Base-by-base conservation (phyloP, 2,329 filamentous ascomycete genomes). In the Neophaeococcomyces mojaviensis region DNA sequence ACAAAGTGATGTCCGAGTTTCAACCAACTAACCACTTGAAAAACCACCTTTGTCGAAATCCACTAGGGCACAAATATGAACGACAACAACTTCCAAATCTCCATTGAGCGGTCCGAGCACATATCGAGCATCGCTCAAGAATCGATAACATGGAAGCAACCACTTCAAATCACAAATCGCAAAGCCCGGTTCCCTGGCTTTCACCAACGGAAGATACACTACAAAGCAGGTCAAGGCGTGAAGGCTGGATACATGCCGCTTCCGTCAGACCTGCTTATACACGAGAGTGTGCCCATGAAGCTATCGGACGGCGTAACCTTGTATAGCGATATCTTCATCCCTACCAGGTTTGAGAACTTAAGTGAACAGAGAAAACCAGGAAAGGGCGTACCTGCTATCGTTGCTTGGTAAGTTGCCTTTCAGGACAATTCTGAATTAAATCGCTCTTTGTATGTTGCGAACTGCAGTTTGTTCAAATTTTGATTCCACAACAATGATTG, bases 321-420 rank as follows among this genome's bases (percentile, higher is more conserved):
- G 1, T 72, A 70, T 50, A 60, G 60, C 7, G 71, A 74, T 39
- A 61, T 73, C 28, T 73, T 70, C 50, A 61, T 70, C 4, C 69
- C 69, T 0, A 57, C 65, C 3, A 4, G 38, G 9, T 40, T 40
- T 18, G 38, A 40, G 22, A 22, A 40, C 28, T n/a, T 40, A 8
- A 19, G 7, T 7, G 22, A 31, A 15, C 7, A 7, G 24, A 24
- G 28, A 1, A 55, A 58, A 22, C 46, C 48, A 13, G 45, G 52
- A n/a, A 55, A 57, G 40, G 66, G 62, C 35, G 54, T 71, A 1
- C 70, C 71, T 1, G 70, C 68, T 1, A 56, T 73, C 19, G 51
- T 74, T 1, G 61, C 60, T 39, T 74, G 68, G 68, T 65, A 61
- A 5, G 31, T 39, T 15, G 10, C 38, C 4, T 6, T 28, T 28